Evolutionary conservation across 495 filamentous ascomycete genomes (phyloP).

Genomic region (Rusavskia elegans): DNA sequence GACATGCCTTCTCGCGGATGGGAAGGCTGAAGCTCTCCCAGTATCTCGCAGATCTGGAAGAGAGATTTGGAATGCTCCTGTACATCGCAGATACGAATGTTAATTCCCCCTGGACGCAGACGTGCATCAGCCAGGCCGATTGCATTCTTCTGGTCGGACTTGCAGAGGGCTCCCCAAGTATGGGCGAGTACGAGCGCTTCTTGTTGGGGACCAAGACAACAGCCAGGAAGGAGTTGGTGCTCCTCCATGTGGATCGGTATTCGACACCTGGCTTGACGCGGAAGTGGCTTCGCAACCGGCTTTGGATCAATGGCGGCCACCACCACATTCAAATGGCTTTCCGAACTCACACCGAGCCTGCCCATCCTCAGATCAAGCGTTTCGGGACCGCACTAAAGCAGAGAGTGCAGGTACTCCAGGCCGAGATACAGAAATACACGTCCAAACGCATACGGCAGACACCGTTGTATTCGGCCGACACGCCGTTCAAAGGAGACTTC

Average conservation of each 20-base stretch:
- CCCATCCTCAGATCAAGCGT: conserved; percentile 59
- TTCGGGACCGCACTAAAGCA: conserved; percentile 81
- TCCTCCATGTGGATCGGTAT: conserved; percentile 87
- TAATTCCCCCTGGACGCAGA: conserved; percentile 95
- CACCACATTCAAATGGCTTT: conserved; percentile 97
- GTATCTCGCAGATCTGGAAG: conserved; percentile 90
- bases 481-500: conserved; percentile 91
- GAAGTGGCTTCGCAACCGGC: conserved; percentile 78
- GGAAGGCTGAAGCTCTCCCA: conserved; percentile 92
- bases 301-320: conserved; percentile 98
- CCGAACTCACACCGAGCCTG: conserved; percentile 57
- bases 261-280: conserved; percentile 70
- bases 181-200: conserved; percentile 93
- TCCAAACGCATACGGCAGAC: conserved; percentile 71
- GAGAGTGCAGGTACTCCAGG: conserved; percentile 83
- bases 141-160: conserved; percentile 85
- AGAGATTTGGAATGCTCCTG: conserved; percentile 88
- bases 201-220: conserved; percentile 95
- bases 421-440: conserved; percentile 95
- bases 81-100: conserved; percentile 97
- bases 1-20: conserved; percentile 94
- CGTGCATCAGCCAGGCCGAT: conserved; percentile 91
- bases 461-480: conserved; percentile 78
- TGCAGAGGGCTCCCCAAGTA: conserved; percentile 73
- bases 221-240: conserved; percentile 79